phyloP scores from a whole-genome alignment of 768 basidiomycete species.

The Xanthoconium stramineum region DNA sequence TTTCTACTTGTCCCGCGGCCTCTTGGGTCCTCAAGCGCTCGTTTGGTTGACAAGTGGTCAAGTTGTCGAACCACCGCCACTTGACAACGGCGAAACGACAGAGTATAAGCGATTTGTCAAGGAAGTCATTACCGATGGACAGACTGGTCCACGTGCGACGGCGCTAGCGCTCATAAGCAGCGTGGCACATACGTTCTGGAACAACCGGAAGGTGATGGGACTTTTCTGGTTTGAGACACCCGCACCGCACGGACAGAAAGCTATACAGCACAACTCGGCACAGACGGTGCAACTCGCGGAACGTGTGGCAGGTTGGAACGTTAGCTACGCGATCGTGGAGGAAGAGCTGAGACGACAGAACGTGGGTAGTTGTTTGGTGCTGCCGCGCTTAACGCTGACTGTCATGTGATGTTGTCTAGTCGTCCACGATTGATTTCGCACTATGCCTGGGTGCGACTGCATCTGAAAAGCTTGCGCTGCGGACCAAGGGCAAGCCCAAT shows the following conservation, averaged over 20 bases:
- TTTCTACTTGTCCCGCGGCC: conserved; percentile 91
- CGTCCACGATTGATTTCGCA: conserved; percentile 95
- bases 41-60: conserved; percentile 93
- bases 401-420: conserved; percentile 46
- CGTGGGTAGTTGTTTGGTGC: conserved; percentile 49
- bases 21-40: conserved; percentile 83
- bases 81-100: conserved; percentile 92
- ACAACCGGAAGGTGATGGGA: conserved; percentile 66
- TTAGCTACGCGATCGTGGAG: conserved; percentile 80
- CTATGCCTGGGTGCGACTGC: conserved; percentile 91
- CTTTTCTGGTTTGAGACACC: conserved; percentile 72
- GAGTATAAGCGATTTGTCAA: conserved; percentile 95
- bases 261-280: conserved; percentile 66
- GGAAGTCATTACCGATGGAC: conserved; percentile 93
- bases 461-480: conserved; percentile 71
- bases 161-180: conserved; percentile 84
- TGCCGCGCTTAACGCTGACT: conserved; percentile 26
- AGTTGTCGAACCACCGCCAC: conserved; percentile 80
- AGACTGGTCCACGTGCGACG: conserved; percentile 90
- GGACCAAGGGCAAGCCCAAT: conserved; percentile 71
- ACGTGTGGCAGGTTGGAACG: conserved; percentile 86
- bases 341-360: conserved; percentile 95
- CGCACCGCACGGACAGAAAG: conserved; percentile 49
- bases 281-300: conserved; percentile 87
- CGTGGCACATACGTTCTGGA: conserved; percentile 80